Conservation (phyloP, 805 yeast species). For the Ogataea kodamae region DNA sequence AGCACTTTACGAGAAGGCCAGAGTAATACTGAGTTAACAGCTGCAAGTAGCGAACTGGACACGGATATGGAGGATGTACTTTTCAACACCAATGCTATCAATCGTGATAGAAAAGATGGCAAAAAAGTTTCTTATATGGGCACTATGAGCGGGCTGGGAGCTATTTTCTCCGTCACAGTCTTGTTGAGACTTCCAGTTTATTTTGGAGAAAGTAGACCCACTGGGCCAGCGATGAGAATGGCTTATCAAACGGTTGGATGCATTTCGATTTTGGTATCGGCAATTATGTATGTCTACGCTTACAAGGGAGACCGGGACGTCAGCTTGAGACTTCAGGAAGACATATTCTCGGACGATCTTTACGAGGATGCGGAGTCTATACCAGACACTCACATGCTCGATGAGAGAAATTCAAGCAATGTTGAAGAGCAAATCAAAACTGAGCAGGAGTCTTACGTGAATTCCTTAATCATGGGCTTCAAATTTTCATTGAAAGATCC, state of each 20-base stretch:
- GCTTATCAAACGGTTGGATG: conserved; percentile 50
- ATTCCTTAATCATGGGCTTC: conserved; percentile 46
- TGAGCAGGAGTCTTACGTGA: conserved; percentile 33
- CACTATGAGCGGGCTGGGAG: conserved; percentile 61
- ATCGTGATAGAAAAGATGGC: conserved; percentile 41
- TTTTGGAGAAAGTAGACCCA: conserved; percentile 39
- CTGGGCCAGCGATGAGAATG: conserved; percentile 40
- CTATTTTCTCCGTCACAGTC: conserved; percentile 55
- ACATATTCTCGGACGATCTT: conserved; percentile 30
- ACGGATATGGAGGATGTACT: conserved; percentile 4
- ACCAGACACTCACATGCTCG: conserved; percentile 34
- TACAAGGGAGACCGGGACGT: conserved; percentile 44
- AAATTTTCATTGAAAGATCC: conserved; percentile 43
- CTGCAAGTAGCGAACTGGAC: too few species aligned
- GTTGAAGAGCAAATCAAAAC: conserved; percentile 16
- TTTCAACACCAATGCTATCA: conserved; percentile 19
- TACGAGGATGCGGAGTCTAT: conserved; percentile 31
- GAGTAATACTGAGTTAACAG: background rate
- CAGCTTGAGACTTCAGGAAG: conserved; percentile 24
- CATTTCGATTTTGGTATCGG: conserved; percentile 38
- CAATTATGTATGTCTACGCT: conserved; percentile 30
- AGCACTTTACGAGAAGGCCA: background rate
- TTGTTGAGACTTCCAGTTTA: conserved; percentile 56
- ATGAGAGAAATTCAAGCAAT: conserved; percentile 29
- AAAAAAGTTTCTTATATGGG: conserved; percentile 61